Evolutionary conservation across 176 grass and related monocot species (phyloP).

Genomic region (Carex pumila): DNA sequence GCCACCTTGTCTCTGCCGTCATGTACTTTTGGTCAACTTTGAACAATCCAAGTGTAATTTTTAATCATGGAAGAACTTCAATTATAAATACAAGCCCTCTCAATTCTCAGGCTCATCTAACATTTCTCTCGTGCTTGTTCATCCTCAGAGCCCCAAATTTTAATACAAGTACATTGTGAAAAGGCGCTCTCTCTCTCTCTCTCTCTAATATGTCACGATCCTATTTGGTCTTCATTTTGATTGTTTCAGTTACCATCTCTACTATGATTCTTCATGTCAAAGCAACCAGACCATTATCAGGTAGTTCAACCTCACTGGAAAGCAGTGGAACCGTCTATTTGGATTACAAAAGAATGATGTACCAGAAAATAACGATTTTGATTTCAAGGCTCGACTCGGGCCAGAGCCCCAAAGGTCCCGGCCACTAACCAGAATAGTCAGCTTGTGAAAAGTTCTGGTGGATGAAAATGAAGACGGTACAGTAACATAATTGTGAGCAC

Average conservation of each 20-base stretch:
- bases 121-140: not conserved
- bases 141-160: not conserved
- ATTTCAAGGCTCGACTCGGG: not conserved
- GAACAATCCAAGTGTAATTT: slow-evolving; percentile 9
- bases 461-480: not conserved
- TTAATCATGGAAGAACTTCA: not conserved
- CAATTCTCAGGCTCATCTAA: not conserved
- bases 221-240: not conserved
- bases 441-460: not conserved
- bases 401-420: slow-evolving; percentile 34
- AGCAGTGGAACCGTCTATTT: not conserved
- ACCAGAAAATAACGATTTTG: slow-evolving; percentile 1
- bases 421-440: not conserved
- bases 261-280: slow-evolving; percentile 4
- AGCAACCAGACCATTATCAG: not conserved
- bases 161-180: not conserved
- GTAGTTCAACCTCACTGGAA: not conserved
- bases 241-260: slow-evolving; percentile 1
- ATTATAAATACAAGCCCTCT: slow-evolving; percentile 19
- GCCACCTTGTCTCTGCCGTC: slow-evolving; percentile 11
- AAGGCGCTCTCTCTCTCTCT: not conserved
- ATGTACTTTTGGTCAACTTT: slow-evolving; percentile 20
- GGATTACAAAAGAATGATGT: not conserved
- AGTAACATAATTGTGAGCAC: not conserved
- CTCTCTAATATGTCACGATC: not conserved